A percentile compares a stretch with the other conserved stretches of the same genome.
Evolutionary conservation across 2,329 filamentous ascomycete species (phyloP).

Genomic region (Colletotrichum chlorophyti): DNA sequence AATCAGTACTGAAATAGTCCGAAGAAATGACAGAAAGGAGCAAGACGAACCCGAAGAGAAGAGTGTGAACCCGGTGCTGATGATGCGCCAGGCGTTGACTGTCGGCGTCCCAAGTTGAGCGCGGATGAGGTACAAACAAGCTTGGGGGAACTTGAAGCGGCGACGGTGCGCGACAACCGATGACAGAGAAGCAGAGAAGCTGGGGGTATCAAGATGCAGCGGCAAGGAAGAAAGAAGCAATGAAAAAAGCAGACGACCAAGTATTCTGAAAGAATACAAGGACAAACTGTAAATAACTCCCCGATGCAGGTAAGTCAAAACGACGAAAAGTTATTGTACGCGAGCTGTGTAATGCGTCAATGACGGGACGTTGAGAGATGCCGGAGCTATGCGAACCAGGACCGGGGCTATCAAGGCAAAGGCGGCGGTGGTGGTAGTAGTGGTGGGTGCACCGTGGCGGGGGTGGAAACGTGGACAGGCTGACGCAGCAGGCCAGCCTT

Average conservation of each 20-base stretch:
- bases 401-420: constrained; percentile 1
- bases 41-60: too few species aligned
- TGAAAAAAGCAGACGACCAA: background rate
- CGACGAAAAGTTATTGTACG: constrained; percentile 11
- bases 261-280: background rate
- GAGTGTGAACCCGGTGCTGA: too few species aligned
- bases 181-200: background rate
- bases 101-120: too few species aligned
- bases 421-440: constrained; percentile 13
- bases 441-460: constrained; percentile 10
- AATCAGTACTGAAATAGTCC: too few species aligned
- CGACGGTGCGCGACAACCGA: too few species aligned
- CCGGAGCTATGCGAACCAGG: constrained; percentile 10
- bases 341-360: constrained; percentile 19
- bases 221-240: background rate
- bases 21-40: too few species aligned
- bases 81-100: too few species aligned
- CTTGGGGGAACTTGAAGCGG: too few species aligned
- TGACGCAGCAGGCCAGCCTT: constrained; percentile 26
- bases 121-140: too few species aligned
- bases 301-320: too few species aligned
- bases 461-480: constrained; percentile 17
- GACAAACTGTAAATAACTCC: too few species aligned
- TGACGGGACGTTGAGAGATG: constrained; percentile 4
- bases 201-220: constrained; percentile 17